phyloP scores from a whole-genome alignment of 371 early-diverging fungal genomes.

The Lichtheimia hyalospora region DNA sequence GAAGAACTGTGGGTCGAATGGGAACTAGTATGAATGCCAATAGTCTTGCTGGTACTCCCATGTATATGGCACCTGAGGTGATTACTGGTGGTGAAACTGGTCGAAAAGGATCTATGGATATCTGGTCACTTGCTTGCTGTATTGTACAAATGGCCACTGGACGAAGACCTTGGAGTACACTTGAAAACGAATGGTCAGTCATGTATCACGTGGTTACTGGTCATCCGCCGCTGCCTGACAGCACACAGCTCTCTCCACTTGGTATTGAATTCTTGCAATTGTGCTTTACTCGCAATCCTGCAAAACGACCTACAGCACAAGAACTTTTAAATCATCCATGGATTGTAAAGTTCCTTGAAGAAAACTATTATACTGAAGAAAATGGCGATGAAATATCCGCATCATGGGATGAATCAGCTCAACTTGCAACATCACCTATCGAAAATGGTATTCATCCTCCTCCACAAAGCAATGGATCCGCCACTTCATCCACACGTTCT shows the following conservation, averaged over 20 bases:
- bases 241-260: slow-evolving; percentile 58
- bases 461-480: background rate
- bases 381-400: background rate
- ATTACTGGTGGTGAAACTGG: slow-evolving; percentile 76
- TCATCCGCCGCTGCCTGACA: slow-evolving; percentile 72
- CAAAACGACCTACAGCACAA: slow-evolving; percentile 73
- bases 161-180: slow-evolving; percentile 86
- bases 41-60: slow-evolving; percentile 91
- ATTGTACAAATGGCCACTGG: slow-evolving; percentile 96
- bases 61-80: slow-evolving; percentile 97
- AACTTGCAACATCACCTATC: background rate
- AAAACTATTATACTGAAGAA: slow-evolving; percentile 1
- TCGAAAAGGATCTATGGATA: slow-evolving; percentile 84
- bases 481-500: background rate
- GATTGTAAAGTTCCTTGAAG: slow-evolving; percentile 52
- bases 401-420: no score
- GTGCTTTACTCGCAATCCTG: slow-evolving; percentile 78
- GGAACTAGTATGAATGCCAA: slow-evolving; percentile 59
- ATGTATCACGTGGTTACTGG: slow-evolving; percentile 83
- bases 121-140: slow-evolving; percentile 94
- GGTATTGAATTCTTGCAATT: slow-evolving; percentile 77
- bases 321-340: slow-evolving; percentile 78
- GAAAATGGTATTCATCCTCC: slow-evolving; percentile 2
- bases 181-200: slow-evolving; percentile 94
- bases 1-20: slow-evolving; percentile 65